phyloP scores from a whole-genome alignment of 108 stramenopile species.

The Nitzschia putrida region DNA sequence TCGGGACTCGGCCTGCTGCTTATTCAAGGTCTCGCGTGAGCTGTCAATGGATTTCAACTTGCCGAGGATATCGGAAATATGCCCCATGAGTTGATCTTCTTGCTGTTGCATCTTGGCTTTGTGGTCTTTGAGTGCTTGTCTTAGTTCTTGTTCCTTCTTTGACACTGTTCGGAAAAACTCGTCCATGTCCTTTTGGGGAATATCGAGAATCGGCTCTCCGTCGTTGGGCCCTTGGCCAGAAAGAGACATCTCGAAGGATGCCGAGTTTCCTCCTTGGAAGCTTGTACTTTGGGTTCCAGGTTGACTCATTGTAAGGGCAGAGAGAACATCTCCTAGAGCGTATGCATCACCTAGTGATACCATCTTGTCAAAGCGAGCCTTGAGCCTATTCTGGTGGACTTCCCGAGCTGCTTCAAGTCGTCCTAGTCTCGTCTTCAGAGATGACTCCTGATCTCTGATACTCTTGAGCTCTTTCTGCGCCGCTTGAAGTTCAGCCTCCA shows the following conservation, averaged over 20 bases:
- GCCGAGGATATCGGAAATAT: slow-evolving; percentile 62
- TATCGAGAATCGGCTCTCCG: slow-evolving; percentile 29
- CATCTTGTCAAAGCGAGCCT: slow-evolving; percentile 65
- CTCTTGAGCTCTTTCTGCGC: slow-evolving; percentile 34
- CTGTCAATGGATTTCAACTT: slow-evolving; percentile 54
- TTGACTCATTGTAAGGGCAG: slow-evolving; percentile 32
- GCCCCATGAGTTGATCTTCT: slow-evolving; percentile 62
- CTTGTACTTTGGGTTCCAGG: slow-evolving; percentile 47
- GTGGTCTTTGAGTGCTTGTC: slow-evolving; percentile 38
- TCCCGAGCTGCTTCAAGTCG: slow-evolving; percentile 64
- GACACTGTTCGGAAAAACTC: slow-evolving; percentile 54
- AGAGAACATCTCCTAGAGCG: slow-evolving; percentile 43
- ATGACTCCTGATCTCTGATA: slow-evolving; percentile 43
- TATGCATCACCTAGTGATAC: slow-evolving; percentile 58
- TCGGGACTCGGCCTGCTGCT: slow-evolving; percentile 13
- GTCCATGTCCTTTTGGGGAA: slow-evolving; percentile 66
- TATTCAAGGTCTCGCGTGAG: slow-evolving; percentile 1
- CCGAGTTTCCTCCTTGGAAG: slow-evolving; percentile 1
- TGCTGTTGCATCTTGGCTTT: slow-evolving; percentile 34
- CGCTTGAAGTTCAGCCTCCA: slow-evolving; percentile 26
- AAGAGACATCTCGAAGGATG: slow-evolving; percentile 7
- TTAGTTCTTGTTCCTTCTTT: slow-evolving; percentile 48
- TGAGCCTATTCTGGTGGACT: slow-evolving; percentile 41
- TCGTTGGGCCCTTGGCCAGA: not conserved
- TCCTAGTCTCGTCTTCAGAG: slow-evolving; percentile 46